Evolutionary conservation across 768 basidiomycete species (phyloP), one percentile per base, ranked within the genome.

Genomic region (Tulasnella sp.): DNA sequence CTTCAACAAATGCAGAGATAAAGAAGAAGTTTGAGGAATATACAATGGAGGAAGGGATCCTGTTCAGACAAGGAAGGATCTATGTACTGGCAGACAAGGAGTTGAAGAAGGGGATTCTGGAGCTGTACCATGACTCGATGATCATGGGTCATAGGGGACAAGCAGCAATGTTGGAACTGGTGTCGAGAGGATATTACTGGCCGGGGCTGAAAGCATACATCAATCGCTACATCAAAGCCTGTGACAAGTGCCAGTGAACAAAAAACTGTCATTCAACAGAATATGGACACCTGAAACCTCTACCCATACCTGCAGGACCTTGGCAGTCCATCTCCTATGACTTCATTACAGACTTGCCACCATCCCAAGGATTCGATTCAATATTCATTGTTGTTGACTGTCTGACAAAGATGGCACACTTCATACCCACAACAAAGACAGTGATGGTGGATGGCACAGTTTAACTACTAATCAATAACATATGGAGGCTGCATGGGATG

Each of bases 181-280:
- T 72, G 2, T 38, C 38, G 0, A 45, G 67, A 0, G 52, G 66
- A 24, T 73, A 68, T 29, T 72, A 66, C 67, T 72, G 71, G 71
- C 71, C 68, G 2, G 45, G 55, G 0, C 65, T 72, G 55, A 52
- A 53, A 0, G 26, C 10, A 2, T 63, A 64, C 23, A 45, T 73
- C 11, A 21, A 51, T 1, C 21, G 23, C 1, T 73, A 70, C 56
- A 65, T 71, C 24, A 52, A 56, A 2, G 67, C 68, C 1, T 73
- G 70, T 49, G 64, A 65, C 10, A 63, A 59, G 0, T 71, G 71
- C 56, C 66, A 72, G 48, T 17, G 56, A 0, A 69, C 63, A 17
- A 71, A 71, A 52, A 64, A 65, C 1, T 58, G 55, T 34, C 63
- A 60, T 2, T 55, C 51, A 8, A 55, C 47, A 0, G 32, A 51